Base-by-base conservation (phyloP, 768 basidiomycete species). In the Auricularia sp. region DNA sequence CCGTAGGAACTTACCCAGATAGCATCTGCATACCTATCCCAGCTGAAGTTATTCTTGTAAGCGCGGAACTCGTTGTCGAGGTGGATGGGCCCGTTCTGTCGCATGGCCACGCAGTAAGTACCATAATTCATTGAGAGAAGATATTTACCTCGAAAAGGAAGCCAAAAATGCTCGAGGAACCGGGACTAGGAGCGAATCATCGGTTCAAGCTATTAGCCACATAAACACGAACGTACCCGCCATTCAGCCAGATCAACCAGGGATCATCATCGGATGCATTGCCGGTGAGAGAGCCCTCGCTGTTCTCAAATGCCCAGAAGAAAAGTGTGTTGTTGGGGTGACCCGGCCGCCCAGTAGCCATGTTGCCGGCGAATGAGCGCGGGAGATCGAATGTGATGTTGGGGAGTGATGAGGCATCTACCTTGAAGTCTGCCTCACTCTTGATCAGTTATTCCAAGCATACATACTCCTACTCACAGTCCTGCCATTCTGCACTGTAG, bases 201-300 rank as follows among this genome's bases (percentile, higher is more conserved):
- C 24, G 24, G 24, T 24, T 24, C 24, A 24, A 24, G 24, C 24
- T 24, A 24, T 24, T 24, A 1, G 24, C 24, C 34, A 35, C 11
- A 58, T 59, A 61, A 56, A 51, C 51, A 72, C 82, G 61, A 24
- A 24, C 24, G 24, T 68, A 85, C 85, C 86, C 87, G 74, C 87
- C 88, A 66, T 88, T 88, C 29, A 89, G 72, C 87, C 87, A 90
- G 51, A 90, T 84, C 3, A 82, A 81, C 88, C 88, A 89, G 1
- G 88, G 88, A 21, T 84, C 77, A 14, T 74, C 66, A 56, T 71
- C 76, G n/a, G 69, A 71, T 18, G 71, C 67, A 54, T 68, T 67
- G 1, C 73, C 24, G 35, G 56, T 87, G 62, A 89, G 74, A 1
- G 87, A 87, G 5, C 83, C 85, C 18, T 76, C 69, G 0, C 74